Evolutionary conservation across 768 basidiomycete species (phyloP).

Genomic region (Phallus indusiatus): DNA sequence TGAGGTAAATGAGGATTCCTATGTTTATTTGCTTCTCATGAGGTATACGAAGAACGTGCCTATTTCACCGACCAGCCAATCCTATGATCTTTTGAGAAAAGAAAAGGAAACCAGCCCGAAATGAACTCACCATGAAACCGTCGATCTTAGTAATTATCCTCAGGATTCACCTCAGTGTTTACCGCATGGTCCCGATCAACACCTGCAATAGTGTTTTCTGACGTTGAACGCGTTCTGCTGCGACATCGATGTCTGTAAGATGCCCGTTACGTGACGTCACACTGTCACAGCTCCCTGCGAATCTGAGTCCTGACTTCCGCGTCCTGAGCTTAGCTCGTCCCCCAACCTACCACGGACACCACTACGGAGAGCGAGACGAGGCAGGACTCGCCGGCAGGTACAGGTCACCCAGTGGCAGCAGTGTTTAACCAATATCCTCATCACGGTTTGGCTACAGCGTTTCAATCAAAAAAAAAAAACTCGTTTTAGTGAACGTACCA

Average conservation of each 20-base stretch:
- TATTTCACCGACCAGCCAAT: conserved; percentile 98
- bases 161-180: conserved; percentile 94
- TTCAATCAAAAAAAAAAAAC: conserved; percentile 68
- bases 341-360: too few relatives aligned
- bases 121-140: conserved; percentile 91
- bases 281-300: too few relatives aligned
- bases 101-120: neutral
- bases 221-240: conserved; percentile 59
- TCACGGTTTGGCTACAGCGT: too few relatives aligned
- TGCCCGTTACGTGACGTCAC: too few relatives aligned
- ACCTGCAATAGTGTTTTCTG: conserved; percentile 71
- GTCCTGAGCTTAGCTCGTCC: too few relatives aligned
- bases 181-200: conserved; percentile 97
- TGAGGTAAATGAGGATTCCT: too few relatives aligned
- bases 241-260: neutral
- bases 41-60: conserved; percentile 39
- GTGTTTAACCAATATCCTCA: neutral
- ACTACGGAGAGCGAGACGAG: too few relatives aligned
- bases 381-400: conserved; percentile 32
- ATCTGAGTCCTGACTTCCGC: too few relatives aligned
- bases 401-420: conserved; percentile 25
- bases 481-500: conserved; percentile 54
- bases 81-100: conserved; percentile 37
- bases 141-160: conserved; percentile 95
- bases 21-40: too few relatives aligned